Evolutionary conservation across 2,329 filamentous ascomycete genomes (phyloP), one percentile per base, ranked within the genome.

Genomic region (Aspergillus caelatus): DNA sequence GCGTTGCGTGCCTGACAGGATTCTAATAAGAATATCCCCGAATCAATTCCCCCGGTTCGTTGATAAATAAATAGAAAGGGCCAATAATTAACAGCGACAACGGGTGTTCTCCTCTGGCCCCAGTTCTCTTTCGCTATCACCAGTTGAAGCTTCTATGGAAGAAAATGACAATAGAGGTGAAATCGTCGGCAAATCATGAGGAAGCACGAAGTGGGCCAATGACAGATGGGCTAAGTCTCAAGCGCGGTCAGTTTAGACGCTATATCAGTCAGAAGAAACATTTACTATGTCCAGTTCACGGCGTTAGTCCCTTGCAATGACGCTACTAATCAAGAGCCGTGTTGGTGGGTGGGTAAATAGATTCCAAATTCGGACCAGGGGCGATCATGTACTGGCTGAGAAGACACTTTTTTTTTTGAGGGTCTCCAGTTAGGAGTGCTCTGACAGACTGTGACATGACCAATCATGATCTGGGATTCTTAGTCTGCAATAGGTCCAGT

Each of bases 1-100:
- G 53, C 62, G 59, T 43, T 59, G 59, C 54, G 67, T 67, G 56
- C 67, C 67, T 65, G 62, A 63, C 62, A 66, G 65, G 45, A 56
- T 61, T 32, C 41, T 52, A 62, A 52, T 52, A 56, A 61, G n/a
- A 60, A 64, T 68, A 68, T 65, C 30, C 60, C 58, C 61, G 58
- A 65, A 55, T 57, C 52, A 46, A 23, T 55, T 55, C n/a, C 12
- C 52, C 52, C 30, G 52, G 32, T 19, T 26, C 32, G n/a, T 26
- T 19, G 11, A 32, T 11, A 53, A 53, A 21, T 48, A 23, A 45
- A 45, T n/a, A 21, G 41, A 21, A 16, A 32, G 5, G 34, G 6
- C 10, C 4, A n/a, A 52, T 30, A 32, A 28, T 9, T 14, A 19
- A 32, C 14, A 41, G 39, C 19, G 28, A 32, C 16, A 32, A 19